These are phyloP conservation scores for Backusella macrospora DNA, from an alignment of 192 early-diverging fungal species.

Conservation along the genomic window DNA sequence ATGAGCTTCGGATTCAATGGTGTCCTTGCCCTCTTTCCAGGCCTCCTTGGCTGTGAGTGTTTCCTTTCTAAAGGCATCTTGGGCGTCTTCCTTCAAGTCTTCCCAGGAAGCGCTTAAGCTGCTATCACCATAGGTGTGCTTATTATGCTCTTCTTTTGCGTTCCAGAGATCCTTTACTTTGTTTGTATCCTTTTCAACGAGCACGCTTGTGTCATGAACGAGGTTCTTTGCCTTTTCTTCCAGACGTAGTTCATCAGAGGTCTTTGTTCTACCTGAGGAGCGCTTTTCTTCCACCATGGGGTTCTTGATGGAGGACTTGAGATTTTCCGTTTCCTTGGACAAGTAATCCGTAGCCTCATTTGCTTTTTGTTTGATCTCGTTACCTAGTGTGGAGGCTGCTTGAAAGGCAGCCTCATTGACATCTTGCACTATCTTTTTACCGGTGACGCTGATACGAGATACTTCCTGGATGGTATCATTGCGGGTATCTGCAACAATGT, in stretches of 20 bases:
- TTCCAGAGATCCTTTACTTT: slow-evolving; percentile 11
- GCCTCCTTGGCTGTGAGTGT: neutral
- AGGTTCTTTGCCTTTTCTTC: slow-evolving; percentile 4
- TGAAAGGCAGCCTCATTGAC: neutral
- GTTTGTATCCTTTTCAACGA: slow-evolving; percentile 4
- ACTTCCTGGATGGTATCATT: neutral
- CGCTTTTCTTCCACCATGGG: slow-evolving; percentile 12
- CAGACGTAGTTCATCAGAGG: neutral
- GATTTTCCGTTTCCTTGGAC: neutral
- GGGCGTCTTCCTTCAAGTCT: neutral
- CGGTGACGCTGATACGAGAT: neutral
- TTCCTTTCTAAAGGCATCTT: neutral
- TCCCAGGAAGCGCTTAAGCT: too few species aligned
- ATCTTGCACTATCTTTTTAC: neutral
- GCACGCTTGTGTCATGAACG: neutral
- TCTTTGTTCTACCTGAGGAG: neutral
- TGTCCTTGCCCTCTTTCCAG: slow-evolving; percentile 11
- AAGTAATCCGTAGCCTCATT: neutral
- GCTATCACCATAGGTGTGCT: neutral
- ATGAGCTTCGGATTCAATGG: neutral
- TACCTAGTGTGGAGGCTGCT: neutral
- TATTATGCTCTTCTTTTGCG: neutral
- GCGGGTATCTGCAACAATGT: slow-evolving; percentile 7
- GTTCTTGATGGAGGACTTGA: neutral
- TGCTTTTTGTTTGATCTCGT: neutral